Percentiles rank a stretch among this genome's conserved stretches.
These are phyloP conservation scores for Pelargonium cotyledonis DNA, from an alignment of 441 rosid species.

Conservation along the genomic window DNA sequence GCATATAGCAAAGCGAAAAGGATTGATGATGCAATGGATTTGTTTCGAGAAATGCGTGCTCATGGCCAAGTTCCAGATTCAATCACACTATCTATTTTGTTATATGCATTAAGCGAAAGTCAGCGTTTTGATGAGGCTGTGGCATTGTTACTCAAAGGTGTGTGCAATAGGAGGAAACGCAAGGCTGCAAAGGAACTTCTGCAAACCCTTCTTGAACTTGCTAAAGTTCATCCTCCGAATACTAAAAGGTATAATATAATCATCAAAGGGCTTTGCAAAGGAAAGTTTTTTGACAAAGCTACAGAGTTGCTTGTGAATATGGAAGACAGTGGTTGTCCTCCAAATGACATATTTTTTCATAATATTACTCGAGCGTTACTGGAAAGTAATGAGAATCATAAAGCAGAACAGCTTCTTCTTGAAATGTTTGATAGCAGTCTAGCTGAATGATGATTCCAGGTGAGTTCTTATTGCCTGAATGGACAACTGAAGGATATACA, in stretches of 20 bases:
- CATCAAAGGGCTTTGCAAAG: background rate
- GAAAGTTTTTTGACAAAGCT: background rate
- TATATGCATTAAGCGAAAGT: background rate
- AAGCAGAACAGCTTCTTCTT: background rate
- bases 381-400: background rate
- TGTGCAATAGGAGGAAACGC: background rate
- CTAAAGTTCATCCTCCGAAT: background rate
- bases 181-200: background rate
- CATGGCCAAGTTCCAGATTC: background rate
- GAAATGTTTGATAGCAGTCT: too few species aligned
- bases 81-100: background rate
- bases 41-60: background rate
- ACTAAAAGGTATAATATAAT: background rate
- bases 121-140: background rate
- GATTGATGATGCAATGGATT: background rate
- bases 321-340: conserved; percentile 1
- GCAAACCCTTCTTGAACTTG: background rate
- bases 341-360: background rate
- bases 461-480: too few species aligned
- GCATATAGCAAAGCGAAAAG: background rate
- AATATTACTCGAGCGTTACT: background rate
- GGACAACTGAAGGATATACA: too few species aligned
- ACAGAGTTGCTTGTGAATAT: background rate
- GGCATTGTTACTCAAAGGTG: background rate
- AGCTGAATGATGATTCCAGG: too few species aligned